phyloP scores from a whole-genome alignment of 2,329 filamentous ascomycete species.

The Bipolaris sorokiniana region DNA sequence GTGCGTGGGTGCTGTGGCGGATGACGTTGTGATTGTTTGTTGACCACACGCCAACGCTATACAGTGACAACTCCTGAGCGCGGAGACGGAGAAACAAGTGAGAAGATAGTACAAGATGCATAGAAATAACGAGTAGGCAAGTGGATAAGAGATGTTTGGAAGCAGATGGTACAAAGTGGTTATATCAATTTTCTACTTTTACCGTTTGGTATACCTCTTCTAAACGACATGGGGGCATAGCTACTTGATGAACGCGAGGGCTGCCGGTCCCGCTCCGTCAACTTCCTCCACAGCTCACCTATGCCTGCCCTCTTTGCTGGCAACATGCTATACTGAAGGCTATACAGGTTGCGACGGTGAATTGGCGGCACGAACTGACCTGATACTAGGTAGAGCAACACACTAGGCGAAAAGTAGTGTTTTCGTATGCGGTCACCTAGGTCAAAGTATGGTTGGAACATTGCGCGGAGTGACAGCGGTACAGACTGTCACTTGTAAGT shows the following conservation, averaged over 20 bases:
- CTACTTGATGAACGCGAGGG: conserved; percentile 8
- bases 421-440: conserved; percentile 90
- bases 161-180: background rate
- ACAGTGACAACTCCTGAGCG: background rate
- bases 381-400: conserved; percentile 85
- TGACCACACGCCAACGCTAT: too few relatives aligned
- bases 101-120: background rate
- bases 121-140: background rate
- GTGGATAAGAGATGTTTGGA: too few relatives aligned
- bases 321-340: conserved; percentile 96
- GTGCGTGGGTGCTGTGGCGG: too few relatives aligned
- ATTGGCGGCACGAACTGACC: conserved; percentile 95
- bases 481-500: conserved; percentile 61
- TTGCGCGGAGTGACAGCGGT: conserved; percentile 85
- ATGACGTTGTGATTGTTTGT: too few relatives aligned
- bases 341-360: conserved; percentile 92
- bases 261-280: conserved; percentile 47
- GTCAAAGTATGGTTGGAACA: conserved; percentile 98
- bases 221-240: conserved; percentile 10
- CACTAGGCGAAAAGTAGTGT: conserved; percentile 89
- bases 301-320: conserved; percentile 81
- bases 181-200: conserved; percentile 12
- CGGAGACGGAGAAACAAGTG: background rate
- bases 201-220: conserved; percentile 11
- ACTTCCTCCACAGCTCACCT: conserved; percentile 80